phyloP scores from a whole-genome alignment of 2,329 filamentous ascomycete genomes.

The Ceratocystis ficicola region DNA sequence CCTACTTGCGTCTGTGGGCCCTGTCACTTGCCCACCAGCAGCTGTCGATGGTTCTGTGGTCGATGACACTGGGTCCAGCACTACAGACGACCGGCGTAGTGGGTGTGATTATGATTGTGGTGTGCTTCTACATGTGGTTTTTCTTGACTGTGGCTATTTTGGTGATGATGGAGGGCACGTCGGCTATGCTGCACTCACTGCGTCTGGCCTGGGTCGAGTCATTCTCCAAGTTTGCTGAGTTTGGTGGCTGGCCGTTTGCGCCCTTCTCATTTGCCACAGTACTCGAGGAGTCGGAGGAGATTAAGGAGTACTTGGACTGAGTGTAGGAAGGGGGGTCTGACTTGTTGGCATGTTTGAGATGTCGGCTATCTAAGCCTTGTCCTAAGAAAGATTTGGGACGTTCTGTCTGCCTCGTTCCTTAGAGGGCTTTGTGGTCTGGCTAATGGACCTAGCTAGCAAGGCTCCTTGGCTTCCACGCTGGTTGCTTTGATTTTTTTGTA shows the following conservation, averaged over 20 bases:
- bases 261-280: constrained; percentile 80
- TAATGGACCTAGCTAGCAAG: background rate
- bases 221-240: constrained; percentile 95
- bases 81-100: constrained; percentile 53
- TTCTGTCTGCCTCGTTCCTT: too few species aligned
- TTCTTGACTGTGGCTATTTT: constrained; percentile 58
- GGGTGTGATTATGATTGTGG: constrained; percentile 69
- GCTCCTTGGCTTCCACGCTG: background rate
- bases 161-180: constrained; percentile 91
- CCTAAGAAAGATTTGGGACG: too few species aligned
- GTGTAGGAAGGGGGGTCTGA: background rate
- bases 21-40: constrained; percentile 95
- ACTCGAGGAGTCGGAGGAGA: constrained; percentile 66
- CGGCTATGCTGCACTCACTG: constrained; percentile 78
- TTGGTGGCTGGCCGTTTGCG: constrained; percentile 73
- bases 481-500: constrained; percentile 19
- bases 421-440: too few species aligned
- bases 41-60: constrained; percentile 89
- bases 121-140: constrained; percentile 84
- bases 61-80: constrained; percentile 78
- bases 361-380: background rate
- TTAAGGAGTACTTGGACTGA: constrained; percentile 44
- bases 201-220: constrained; percentile 94
- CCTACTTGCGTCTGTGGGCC: constrained; percentile 96
- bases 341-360: background rate